Conservation (phyloP, 2,329 filamentous ascomycete genomes). For the Albophoma yamanashiensis region DNA sequence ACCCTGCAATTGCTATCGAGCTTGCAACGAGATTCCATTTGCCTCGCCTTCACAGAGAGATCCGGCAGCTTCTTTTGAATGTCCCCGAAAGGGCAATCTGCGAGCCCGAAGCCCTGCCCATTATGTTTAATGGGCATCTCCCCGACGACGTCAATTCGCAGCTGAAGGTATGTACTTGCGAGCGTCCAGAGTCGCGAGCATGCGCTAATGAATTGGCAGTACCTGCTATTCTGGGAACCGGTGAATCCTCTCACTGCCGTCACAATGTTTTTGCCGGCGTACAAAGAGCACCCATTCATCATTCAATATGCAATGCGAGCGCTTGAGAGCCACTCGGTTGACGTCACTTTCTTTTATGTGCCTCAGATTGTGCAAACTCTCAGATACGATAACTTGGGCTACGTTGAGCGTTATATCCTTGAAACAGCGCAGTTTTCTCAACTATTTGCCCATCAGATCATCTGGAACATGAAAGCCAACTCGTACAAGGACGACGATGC, state of each 20-base stretch:
- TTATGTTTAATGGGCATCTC: slow-evolving; percentile 67
- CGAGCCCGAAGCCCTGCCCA: slow-evolving; percentile 72
- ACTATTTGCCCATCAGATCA: slow-evolving; percentile 96
- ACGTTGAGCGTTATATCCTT: slow-evolving; percentile 91
- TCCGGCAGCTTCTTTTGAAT: slow-evolving; percentile 70
- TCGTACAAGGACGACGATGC: slow-evolving; percentile 96
- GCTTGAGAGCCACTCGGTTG: slow-evolving; percentile 87
- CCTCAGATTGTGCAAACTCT: slow-evolving; percentile 95
- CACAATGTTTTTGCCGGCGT: slow-evolving; percentile 85
- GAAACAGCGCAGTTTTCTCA: slow-evolving; percentile 98
- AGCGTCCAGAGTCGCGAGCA: not conserved
- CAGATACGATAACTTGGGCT: slow-evolving; percentile 84
- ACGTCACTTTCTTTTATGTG: slow-evolving; percentile 97
- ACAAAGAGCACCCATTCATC: slow-evolving; percentile 83
- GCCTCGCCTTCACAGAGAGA: slow-evolving; percentile 58
- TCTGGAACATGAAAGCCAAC: slow-evolving; percentile 99
- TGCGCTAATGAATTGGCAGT: slow-evolving; percentile 35
- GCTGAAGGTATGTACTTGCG: slow-evolving; percentile 52
- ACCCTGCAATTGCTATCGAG: slow-evolving; percentile 78
- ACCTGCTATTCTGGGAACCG: slow-evolving; percentile 84
- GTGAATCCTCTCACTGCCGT: slow-evolving; percentile 89
- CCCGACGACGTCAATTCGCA: slow-evolving; percentile 69
- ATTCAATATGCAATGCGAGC: slow-evolving; percentile 96
- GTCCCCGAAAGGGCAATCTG: slow-evolving; percentile 73
- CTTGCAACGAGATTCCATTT: slow-evolving; percentile 71